Evolutionary conservation across 768 basidiomycete genomes (phyloP).

Genomic region (Russula ochroleuca): DNA sequence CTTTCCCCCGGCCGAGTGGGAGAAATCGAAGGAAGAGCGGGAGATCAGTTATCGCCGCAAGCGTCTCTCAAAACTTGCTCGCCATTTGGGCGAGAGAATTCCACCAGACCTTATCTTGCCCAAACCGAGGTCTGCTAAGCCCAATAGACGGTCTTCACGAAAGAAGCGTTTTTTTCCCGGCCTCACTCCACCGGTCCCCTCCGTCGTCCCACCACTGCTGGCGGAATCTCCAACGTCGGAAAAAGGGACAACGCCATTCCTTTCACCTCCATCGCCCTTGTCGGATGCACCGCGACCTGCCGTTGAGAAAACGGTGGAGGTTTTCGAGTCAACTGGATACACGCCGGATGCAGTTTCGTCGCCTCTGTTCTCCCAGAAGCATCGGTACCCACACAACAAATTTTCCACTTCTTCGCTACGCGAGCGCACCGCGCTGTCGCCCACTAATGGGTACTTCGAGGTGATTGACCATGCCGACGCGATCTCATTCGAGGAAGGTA

Average conservation of each 20-base stretch:
- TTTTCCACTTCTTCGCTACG: not conserved
- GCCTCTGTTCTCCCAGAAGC: not conserved
- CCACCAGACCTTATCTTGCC: conserved; percentile 18
- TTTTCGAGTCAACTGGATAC: not conserved
- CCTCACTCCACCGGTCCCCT: not conserved
- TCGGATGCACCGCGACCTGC: not conserved
- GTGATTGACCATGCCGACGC: not conserved
- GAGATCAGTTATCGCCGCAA: conserved; percentile 17
- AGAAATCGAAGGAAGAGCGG: conserved; percentile 7
- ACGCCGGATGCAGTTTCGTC: not conserved
- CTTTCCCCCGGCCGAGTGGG: conserved; percentile 5
- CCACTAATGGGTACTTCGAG: not conserved
- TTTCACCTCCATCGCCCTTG: not conserved
- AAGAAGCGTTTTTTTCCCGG: not conserved
- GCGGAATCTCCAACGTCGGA: not conserved
- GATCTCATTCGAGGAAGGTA: not conserved
- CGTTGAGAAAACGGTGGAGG: not conserved
- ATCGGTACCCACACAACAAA: not conserved
- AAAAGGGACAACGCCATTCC: not conserved
- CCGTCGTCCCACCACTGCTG: not conserved
- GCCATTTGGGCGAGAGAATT: conserved; percentile 19
- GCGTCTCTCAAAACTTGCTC: conserved; percentile 25
- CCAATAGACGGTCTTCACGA: not conserved
- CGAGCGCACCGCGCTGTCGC: not conserved
- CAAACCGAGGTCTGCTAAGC: not conserved